These are phyloP conservation scores for Colletotrichum sp. DNA, from an alignment of 2,329 filamentous ascomycete genomes.

Conservation along the genomic window DNA sequence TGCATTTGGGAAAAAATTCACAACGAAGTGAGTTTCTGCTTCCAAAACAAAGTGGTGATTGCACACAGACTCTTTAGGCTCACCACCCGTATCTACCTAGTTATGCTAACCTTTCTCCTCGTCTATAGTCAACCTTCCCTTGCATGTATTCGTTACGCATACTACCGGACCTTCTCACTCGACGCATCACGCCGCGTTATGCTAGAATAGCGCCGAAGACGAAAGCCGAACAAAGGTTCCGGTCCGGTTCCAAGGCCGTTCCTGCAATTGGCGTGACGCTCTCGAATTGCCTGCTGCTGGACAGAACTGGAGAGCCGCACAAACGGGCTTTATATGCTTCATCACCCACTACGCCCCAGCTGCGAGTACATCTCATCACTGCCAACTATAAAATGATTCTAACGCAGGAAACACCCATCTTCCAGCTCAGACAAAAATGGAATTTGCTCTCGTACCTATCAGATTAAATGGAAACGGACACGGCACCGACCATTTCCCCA, in stretches of 20 bases:
- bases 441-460: no score
- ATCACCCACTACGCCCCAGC: neutral
- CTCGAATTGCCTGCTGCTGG: neutral
- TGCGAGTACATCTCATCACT: neutral
- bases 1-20: no score
- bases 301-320: neutral
- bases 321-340: neutral
- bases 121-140: neutral
- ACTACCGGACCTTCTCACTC: fast-evolving
- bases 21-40: no score
- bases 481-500: neutral
- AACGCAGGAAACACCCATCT: neutral
- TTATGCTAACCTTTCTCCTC: neutral
- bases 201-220: fast-evolving
- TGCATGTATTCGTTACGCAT: neutral
- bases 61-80: neutral
- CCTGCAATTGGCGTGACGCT: neutral
- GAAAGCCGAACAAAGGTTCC: fast-evolving
- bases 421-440: neutral
- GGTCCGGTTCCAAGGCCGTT: neutral
- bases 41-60: no score
- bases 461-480: no score
- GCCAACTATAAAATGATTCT: neutral
- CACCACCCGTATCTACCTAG: fast-evolving
- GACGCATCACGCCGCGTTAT: neutral